These are phyloP conservation scores for Magnaporthiopsis rhizophila DNA, from an alignment of 2,329 filamentous ascomycete species.

Conservation along the genomic window DNA sequence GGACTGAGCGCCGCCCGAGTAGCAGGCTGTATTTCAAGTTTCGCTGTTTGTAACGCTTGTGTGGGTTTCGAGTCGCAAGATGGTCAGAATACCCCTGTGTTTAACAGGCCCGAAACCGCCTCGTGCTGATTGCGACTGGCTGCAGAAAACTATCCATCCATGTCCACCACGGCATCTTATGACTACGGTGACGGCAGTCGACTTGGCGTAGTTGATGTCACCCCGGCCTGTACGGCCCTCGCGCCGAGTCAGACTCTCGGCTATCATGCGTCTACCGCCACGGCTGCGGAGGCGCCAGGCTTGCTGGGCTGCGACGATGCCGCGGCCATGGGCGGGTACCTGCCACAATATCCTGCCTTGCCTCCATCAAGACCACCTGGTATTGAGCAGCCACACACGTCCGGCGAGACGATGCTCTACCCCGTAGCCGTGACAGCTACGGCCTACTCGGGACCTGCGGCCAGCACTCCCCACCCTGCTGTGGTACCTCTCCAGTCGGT, in stretches of 20 bases:
- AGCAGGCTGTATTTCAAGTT: slow-evolving; percentile 24
- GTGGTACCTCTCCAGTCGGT: background rate
- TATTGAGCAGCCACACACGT: background rate
- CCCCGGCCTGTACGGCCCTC: too few relatives aligned
- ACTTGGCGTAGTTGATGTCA: too few relatives aligned
- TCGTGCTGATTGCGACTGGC: background rate
- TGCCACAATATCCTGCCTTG: background rate
- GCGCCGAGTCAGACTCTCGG: background rate
- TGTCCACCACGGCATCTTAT: slow-evolving; percentile 7
- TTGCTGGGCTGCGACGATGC: slow-evolving; percentile 1
- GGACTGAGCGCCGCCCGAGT: slow-evolving; percentile 22
- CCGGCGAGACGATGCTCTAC: background rate
- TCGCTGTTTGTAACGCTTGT: slow-evolving; percentile 27
- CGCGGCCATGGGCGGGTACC: background rate
- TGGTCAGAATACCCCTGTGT: slow-evolving; percentile 20
- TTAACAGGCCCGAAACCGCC: too few relatives aligned
- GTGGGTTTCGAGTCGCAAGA: slow-evolving; percentile 23
- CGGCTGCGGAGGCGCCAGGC: background rate
- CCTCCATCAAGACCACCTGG: background rate
- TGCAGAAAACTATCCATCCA: slow-evolving; percentile 21
- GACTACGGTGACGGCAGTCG: slow-evolving; percentile 16
- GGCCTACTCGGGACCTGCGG: background rate
- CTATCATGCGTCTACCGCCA: background rate
- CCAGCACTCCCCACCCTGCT: slow-evolving; percentile 13
- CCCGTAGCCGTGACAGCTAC: background rate